Base-by-base conservation (phyloP, 169 alveolate species). In the Plasmodium adleri region DNA sequence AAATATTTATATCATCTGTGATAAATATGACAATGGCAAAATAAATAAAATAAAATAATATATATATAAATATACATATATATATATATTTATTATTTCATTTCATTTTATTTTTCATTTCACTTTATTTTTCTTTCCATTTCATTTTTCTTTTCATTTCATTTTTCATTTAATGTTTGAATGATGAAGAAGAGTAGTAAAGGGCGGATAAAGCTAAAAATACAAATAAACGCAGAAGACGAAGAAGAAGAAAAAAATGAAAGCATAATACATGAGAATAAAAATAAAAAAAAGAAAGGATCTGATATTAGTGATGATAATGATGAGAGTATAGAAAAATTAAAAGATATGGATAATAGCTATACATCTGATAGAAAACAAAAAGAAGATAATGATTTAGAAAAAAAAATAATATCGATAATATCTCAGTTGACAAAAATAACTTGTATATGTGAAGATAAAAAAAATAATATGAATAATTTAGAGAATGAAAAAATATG, bases 171-270 rank as follows among this genome's bases (percentile, higher is more conserved):
- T 49, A 52, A 3, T 72, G 50, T 70, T 24, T 71, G 24, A 13
- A 28, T 39, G 9, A 17, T 15, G 43, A 28, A 28, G 92, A 60
- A 50, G 12, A 73, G 50, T 13, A 47, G 32, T 15, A 85, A 71
- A 45, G 92, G 92, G n/a, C 43, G 92, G 70, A 85, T 85, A 39
- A 85, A 64, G 59, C 47, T 85, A 28, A 85, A 71, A 71, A 85
- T 85, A 43, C 32, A 66, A 3, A 9, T 80, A 43, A 72, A 72
- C 7, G 56, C 52, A 32, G 90, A 80, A 7, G 78, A 72, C 5
- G 67, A 66, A 28, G 90, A 80, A 7, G 75, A 26, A 8, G 74
- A 75, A 3, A 63, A 66, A 24, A 50, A 67, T 17, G 50, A 58
- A 45, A 70, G 20, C 39, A 59, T 28, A 20, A 59, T 17, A 22